Percentiles rank a stretch among this genome's conserved stretches.
phyloP scores from a whole-genome alignment of 2,329 filamentous ascomycete species.

The Cercospora brassicicola region DNA sequence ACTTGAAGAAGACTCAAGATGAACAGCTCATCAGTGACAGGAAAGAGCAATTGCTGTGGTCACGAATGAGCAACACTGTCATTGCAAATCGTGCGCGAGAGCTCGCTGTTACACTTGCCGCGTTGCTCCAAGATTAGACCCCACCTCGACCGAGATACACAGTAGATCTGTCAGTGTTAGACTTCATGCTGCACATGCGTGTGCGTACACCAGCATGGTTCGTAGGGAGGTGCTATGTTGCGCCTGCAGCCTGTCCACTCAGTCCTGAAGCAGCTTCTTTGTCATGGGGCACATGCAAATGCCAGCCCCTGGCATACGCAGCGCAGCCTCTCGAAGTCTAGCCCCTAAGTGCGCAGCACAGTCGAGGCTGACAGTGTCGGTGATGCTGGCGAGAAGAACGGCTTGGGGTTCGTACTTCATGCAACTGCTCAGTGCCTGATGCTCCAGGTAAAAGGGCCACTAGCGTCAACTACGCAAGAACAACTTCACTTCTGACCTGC shows the following conservation, averaged over 20 bases:
- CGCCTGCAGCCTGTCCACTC: background rate
- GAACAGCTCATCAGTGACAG: background rate
- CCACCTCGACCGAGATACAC: background rate
- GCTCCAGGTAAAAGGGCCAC: background rate
- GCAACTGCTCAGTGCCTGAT: background rate
- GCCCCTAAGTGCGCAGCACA: background rate
- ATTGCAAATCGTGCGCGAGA: background rate
- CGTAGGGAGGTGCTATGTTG: background rate
- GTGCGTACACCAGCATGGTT: background rate
- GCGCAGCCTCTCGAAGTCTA: background rate
- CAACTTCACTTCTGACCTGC: conserved; percentile 2
- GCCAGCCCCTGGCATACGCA: background rate
- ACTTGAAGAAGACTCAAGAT: background rate
- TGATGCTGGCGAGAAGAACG: background rate
- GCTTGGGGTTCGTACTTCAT: background rate
- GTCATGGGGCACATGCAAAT: background rate
- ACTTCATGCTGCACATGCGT: background rate
- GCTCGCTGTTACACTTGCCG: background rate
- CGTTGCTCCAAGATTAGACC: background rate
- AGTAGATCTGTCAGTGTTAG: background rate
- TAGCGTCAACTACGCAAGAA: background rate
- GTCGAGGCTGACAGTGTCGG: background rate
- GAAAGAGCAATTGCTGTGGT: background rate
- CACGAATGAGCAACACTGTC: background rate
- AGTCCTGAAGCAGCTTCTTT: background rate